Evolutionary conservation across 805 yeast species (phyloP).

Genomic region (Yarrowia sp.): DNA sequence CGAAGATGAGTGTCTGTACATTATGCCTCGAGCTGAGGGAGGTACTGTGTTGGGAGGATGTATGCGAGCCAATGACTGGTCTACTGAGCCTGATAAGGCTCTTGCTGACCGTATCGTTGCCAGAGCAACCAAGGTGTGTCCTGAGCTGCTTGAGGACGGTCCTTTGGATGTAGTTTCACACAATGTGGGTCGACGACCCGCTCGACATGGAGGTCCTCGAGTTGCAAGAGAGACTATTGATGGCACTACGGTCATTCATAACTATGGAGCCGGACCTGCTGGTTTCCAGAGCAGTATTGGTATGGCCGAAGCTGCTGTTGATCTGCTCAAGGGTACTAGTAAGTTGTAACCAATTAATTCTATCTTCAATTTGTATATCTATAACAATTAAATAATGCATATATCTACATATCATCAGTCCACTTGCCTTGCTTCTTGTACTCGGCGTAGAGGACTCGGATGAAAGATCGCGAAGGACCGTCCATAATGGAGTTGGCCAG

Average conservation of each 20-base stretch:
- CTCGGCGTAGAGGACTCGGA: conserved; percentile 64
- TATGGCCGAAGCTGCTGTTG: conserved; percentile 49
- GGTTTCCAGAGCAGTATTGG: conserved; percentile 77
- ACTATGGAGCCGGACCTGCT: conserved; percentile 75
- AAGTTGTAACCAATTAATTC: not conserved
- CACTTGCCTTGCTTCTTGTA: conserved; percentile 80
- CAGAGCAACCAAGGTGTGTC: conserved; percentile 53
- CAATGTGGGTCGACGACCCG: conserved; percentile 74
- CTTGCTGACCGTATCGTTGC: conserved; percentile 61
- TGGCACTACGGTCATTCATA: conserved; percentile 55
- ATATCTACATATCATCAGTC: conserved; percentile 41
- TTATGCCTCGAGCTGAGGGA: conserved; percentile 27
- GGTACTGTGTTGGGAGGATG: conserved; percentile 65
- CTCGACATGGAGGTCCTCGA: conserved; percentile 72
- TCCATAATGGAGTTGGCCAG: conserved; percentile 66
- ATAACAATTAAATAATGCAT: conserved; percentile 9
- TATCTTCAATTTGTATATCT: too few species aligned
- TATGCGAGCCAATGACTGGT: conserved; percentile 62
- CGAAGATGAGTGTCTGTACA: conserved; percentile 16
- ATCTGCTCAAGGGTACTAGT: conserved; percentile 28
- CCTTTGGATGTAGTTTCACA: conserved; percentile 56
- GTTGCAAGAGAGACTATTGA: conserved; percentile 52
- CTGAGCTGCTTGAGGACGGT: conserved; percentile 40
- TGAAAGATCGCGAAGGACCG: conserved; percentile 62
- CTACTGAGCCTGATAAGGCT: conserved; percentile 54